Conservation (phyloP, 345 rosid genomes). For the Streptanthus diversifolius region DNA sequence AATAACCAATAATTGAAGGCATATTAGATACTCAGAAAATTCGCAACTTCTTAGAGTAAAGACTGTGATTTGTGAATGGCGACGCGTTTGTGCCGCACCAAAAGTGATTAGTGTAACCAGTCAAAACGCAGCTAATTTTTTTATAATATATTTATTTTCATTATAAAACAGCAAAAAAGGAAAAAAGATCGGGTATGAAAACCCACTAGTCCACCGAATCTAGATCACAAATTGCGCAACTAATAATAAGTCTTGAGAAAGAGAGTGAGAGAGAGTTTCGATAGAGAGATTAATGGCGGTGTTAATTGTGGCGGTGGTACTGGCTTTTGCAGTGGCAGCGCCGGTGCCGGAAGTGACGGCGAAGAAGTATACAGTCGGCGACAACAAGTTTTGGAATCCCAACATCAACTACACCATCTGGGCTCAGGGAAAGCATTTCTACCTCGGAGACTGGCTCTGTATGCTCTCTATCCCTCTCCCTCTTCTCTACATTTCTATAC, state of each 20-base stretch:
- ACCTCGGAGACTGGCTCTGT: constrained; percentile 97
- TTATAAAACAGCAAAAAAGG: not conserved
- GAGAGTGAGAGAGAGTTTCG: not conserved
- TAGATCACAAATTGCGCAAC: constrained; percentile 25
- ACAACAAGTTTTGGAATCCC: constrained; percentile 58
- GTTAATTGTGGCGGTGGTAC: constrained; percentile 32
- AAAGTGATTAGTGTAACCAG: not conserved
- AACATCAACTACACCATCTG: constrained; percentile 77
- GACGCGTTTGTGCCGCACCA: not conserved
- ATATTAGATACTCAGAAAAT: not conserved
- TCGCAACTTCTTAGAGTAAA: not conserved
- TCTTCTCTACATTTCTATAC: not conserved
- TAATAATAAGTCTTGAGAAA: not conserved
- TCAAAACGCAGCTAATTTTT: no score
- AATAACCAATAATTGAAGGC: not conserved
- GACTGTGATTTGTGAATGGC: not conserved
- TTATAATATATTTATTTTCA: not conserved
- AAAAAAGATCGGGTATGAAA: constrained; percentile 2
- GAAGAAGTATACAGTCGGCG: constrained; percentile 63
- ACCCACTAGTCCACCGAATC: constrained; percentile 20
- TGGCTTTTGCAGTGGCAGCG: constrained; percentile 39
- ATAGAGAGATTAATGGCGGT: constrained; percentile 24
- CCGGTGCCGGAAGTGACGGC: constrained; percentile 53
- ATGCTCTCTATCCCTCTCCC: constrained; percentile 30
- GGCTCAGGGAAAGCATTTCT: constrained; percentile 76